These are phyloP conservation scores for Parafenestella ontariensis DNA, from an alignment of 2,329 filamentous ascomycete species.

Conservation along the genomic window DNA sequence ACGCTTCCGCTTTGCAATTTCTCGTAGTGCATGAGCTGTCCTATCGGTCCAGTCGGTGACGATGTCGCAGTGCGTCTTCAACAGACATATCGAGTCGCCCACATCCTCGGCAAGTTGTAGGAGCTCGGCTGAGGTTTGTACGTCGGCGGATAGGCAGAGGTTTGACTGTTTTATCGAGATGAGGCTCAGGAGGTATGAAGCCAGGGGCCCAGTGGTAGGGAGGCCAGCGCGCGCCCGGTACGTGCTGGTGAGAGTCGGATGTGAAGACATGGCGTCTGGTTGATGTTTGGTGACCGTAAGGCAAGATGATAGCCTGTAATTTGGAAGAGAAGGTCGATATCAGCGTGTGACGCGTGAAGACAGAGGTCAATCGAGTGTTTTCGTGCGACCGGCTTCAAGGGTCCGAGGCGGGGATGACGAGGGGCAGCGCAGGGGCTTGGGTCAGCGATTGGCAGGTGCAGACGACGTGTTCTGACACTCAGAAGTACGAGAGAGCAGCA, in stretches of 20 bases:
- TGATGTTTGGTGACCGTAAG: not conserved
- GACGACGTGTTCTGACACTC: not conserved
- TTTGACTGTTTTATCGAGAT: slow-evolving; percentile 60
- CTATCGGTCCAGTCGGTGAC: slow-evolving; percentile 66
- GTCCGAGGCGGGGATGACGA: slow-evolving; percentile 11
- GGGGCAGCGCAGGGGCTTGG: slow-evolving; percentile 8
- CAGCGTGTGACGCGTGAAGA: not conserved
- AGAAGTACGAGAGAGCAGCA: not conserved
- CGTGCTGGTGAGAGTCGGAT: slow-evolving; percentile 47
- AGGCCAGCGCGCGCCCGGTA: slow-evolving; percentile 56
- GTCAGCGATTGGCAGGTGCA: slow-evolving; percentile 3
- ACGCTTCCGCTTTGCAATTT: slow-evolving; percentile 57
- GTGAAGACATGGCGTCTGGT: slow-evolving; percentile 38
- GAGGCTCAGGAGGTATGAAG: slow-evolving; percentile 57
- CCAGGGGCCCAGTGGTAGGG: slow-evolving; percentile 53
- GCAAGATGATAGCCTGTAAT: not conserved
- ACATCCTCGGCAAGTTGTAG: slow-evolving; percentile 64
- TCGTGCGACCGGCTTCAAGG: not conserved
- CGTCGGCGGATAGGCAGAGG: slow-evolving; percentile 64
- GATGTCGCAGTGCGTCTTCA: slow-evolving; percentile 69
- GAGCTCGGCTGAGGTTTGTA: slow-evolving; percentile 63
- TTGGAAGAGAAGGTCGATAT: not conserved
- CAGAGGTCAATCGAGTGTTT: not conserved
- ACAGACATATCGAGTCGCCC: slow-evolving; percentile 66
- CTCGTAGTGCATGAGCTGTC: slow-evolving; percentile 58